A percentile compares a stretch with the other conserved stretches of the same genome.
Conservation (phyloP, 139 green algal species). For the Limnomonas spitsbergensis region DNA sequence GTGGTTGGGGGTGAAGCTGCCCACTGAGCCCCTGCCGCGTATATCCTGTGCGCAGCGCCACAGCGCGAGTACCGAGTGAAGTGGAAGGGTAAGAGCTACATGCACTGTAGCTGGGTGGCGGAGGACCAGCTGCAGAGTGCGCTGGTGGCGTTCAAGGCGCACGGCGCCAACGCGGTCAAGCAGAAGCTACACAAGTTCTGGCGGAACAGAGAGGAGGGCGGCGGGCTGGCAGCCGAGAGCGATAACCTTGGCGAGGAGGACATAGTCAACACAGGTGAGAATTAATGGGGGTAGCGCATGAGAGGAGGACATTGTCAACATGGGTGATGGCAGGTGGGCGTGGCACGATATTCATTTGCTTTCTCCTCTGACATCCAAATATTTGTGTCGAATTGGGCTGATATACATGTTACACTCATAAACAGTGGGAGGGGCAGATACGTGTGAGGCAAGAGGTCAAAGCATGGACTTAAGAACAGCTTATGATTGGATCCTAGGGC, state of each 20-base stretch:
- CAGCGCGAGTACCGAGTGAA: constrained; percentile 60
- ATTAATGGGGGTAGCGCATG: background rate
- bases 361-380: background rate
- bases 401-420: no score
- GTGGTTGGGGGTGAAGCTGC: no score
- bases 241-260: background rate
- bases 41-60: background rate
- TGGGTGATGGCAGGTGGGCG: background rate
- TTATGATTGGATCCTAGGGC: no score
- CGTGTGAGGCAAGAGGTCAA: no score
- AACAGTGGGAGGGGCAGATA: no score
- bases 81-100: constrained; percentile 55
- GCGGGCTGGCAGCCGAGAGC: no score
- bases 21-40: background rate
- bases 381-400: background rate
- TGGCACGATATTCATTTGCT: constrained; percentile 1
- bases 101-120: constrained; percentile 62
- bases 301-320: background rate
- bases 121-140: constrained; percentile 30
- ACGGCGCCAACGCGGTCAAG: constrained; percentile 13
- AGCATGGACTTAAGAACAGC: no score
- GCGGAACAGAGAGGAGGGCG: background rate
- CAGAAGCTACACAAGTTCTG: constrained; percentile 33
- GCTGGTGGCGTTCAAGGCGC: constrained; percentile 14
- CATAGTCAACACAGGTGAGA: background rate